Percentiles rank a stretch among this genome's conserved stretches.
phyloP scores from a whole-genome alignment of 2,329 filamentous ascomycete species.

The Thelonectria discophora region DNA sequence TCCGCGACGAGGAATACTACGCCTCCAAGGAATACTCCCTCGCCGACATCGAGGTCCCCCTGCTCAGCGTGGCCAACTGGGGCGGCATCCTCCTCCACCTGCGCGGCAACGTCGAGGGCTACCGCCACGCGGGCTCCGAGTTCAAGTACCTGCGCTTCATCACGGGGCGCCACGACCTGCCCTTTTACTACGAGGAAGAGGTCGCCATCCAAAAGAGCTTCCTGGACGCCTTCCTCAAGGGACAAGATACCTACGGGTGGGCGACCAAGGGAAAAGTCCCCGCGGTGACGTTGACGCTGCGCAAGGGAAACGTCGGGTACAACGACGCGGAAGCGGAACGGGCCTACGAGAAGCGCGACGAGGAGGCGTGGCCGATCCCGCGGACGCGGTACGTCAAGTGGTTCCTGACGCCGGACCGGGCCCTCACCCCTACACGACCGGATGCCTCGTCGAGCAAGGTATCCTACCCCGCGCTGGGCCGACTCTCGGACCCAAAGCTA shows the following conservation, averaged over 20 bases:
- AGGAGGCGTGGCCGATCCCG: slow-evolving; percentile 73
- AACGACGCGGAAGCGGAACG: slow-evolving; percentile 70
- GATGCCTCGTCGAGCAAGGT: slow-evolving; percentile 49
- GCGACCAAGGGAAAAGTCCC: slow-evolving; percentile 60
- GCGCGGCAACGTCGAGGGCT: slow-evolving; percentile 74
- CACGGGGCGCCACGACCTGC: slow-evolving; percentile 74
- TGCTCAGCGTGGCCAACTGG: slow-evolving; percentile 76
- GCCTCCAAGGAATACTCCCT: slow-evolving; percentile 71
- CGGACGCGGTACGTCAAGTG: slow-evolving; percentile 70
- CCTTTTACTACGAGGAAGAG: slow-evolving; percentile 76
- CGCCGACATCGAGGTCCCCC: slow-evolving; percentile 71
- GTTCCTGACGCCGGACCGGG: slow-evolving; percentile 61
- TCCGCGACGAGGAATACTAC: slow-evolving; percentile 71
- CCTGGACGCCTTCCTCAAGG: slow-evolving; percentile 76
- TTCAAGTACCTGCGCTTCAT: slow-evolving; percentile 76
- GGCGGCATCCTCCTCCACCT: slow-evolving; percentile 75
- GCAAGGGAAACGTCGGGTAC: slow-evolving; percentile 73
- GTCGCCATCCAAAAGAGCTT: slow-evolving; percentile 74
- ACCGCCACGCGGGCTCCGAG: slow-evolving; percentile 68
- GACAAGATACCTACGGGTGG: slow-evolving; percentile 69
- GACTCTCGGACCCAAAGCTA: slow-evolving; percentile 60
- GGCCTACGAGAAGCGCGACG: slow-evolving; percentile 61
- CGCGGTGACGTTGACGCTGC: slow-evolving; percentile 67
- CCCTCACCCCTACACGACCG: slow-evolving; percentile 43
- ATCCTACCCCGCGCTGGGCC: slow-evolving; percentile 68